Evolutionary conservation across 2,329 filamentous ascomycete species (phyloP).

Genomic region (Botrytis medusae): DNA sequence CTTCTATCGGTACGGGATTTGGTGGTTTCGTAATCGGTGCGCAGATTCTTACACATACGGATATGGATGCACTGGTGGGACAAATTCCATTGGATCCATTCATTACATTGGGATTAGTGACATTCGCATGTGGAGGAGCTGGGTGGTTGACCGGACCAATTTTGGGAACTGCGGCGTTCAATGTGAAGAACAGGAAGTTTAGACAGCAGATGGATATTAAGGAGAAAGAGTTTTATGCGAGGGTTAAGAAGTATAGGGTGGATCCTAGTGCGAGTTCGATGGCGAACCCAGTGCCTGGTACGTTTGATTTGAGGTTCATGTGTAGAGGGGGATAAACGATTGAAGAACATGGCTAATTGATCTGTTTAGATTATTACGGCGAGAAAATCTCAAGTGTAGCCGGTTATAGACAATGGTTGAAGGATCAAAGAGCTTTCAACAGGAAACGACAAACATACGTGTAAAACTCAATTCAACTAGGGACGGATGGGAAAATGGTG

Average conservation of each 20-base stretch:
- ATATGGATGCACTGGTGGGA: slow-evolving; percentile 68
- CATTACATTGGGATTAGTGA: slow-evolving; percentile 78
- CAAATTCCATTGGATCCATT: slow-evolving; percentile 86
- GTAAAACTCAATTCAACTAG: slow-evolving; percentile 6
- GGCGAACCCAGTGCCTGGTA: slow-evolving; percentile 69
- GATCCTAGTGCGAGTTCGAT: slow-evolving; percentile 87
- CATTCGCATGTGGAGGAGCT: slow-evolving; percentile 70
- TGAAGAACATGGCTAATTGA: neutral
- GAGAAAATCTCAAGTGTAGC: slow-evolving; percentile 95
- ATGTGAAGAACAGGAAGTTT: slow-evolving; percentile 68
- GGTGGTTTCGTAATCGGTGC: slow-evolving; percentile 62
- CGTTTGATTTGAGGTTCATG: slow-evolving; percentile 21
- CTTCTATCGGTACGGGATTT: slow-evolving; percentile 66
- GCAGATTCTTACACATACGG: slow-evolving; percentile 65
- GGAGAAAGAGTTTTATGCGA: slow-evolving; percentile 89
- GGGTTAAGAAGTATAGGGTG: slow-evolving; percentile 88
- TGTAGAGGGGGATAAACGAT: neutral
- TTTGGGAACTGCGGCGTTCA: slow-evolving; percentile 78
- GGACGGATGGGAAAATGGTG: slow-evolving; percentile 20
- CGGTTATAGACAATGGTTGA: slow-evolving; percentile 92
- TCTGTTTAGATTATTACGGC: slow-evolving; percentile 77
- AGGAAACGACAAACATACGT: slow-evolving; percentile 60
- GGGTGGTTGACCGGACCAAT: slow-evolving; percentile 89
- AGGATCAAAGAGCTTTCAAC: slow-evolving; percentile 96
- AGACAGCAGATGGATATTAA: slow-evolving; percentile 78